Conservation (phyloP, 192 early-diverging fungal species). For the Rhizophagus clarus region DNA sequence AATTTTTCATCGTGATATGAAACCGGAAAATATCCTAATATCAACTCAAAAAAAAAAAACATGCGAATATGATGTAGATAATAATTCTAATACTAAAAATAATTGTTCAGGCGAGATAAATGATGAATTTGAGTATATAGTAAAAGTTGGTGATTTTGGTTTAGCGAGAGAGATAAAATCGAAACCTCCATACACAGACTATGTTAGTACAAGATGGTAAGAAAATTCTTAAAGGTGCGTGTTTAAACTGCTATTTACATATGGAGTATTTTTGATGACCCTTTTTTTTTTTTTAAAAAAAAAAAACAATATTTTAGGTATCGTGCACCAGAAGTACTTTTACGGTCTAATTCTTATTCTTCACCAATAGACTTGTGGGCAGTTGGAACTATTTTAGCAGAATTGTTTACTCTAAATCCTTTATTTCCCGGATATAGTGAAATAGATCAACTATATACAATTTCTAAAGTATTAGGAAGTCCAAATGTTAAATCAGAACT, state of each 20-base stretch:
- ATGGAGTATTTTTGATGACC: background rate
- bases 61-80: too few relatives aligned
- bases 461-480: slow-evolving; percentile 79
- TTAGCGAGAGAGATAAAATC: slow-evolving; percentile 88
- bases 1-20: slow-evolving; percentile 96
- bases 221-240: background rate
- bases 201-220: slow-evolving; percentile 97
- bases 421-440: slow-evolving; percentile 94
- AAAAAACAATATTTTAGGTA: slow-evolving; percentile 60
- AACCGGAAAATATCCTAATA: slow-evolving; percentile 95
- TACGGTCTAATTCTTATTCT: slow-evolving; percentile 80
- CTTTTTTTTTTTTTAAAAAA: background rate
- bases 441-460: slow-evolving; percentile 89
- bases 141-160: slow-evolving; percentile 97
- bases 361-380: slow-evolving; percentile 98
- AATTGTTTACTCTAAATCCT: slow-evolving; percentile 84
- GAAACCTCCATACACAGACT: slow-evolving; percentile 92
- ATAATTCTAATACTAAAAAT: slow-evolving; percentile 1
- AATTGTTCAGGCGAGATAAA: background rate
- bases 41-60: slow-evolving; percentile 42
- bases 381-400: slow-evolving; percentile 87
- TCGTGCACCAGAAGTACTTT: slow-evolving; percentile 92
- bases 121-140: slow-evolving; percentile 38
- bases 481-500: slow-evolving; percentile 46
- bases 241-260: background rate